Percentiles rank a stretch among this genome's conserved stretches.
Evolutionary conservation across 306 rosid genomes (phyloP).

Genomic region (Sechiopsis laciniata): DNA sequence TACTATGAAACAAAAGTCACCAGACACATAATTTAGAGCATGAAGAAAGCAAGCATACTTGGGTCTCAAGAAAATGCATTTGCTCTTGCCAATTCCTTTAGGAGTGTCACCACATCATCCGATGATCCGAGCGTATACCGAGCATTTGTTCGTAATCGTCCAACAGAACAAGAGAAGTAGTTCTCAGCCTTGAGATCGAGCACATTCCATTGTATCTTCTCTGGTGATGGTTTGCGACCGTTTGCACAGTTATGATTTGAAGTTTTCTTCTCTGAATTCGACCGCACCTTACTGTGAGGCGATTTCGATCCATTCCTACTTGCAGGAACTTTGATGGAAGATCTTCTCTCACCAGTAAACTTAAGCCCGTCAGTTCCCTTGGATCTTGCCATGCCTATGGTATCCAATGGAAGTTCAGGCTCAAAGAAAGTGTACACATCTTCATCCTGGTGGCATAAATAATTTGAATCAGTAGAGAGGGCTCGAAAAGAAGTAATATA

Average conservation of each 20-base stretch:
- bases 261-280: constrained; percentile 48
- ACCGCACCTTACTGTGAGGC: constrained; percentile 39
- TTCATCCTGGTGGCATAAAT: constrained; percentile 62
- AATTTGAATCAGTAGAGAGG: neutral
- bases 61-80: constrained; percentile 4
- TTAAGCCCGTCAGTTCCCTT: constrained; percentile 51
- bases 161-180: constrained; percentile 92
- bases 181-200: constrained; percentile 88
- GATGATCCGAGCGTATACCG: constrained; percentile 60
- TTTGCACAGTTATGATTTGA: constrained; percentile 38
- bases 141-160: constrained; percentile 67
- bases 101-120: constrained; percentile 62
- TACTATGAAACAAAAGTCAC: neutral
- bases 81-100: constrained; percentile 47
- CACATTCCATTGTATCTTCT: constrained; percentile 80
- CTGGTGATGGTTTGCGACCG: constrained; percentile 41
- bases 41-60: neutral
- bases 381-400: constrained; percentile 39
- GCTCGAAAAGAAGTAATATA: neutral
- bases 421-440: constrained; percentile 88
- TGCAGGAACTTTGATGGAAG: constrained; percentile 40
- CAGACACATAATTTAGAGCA: neutral
- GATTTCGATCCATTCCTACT: constrained; percentile 47
- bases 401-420: constrained; percentile 63
- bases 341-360: constrained; percentile 47